Conservation (phyloP, 148 eudicot genomes). For the Chenopodium berlandieri region DNA sequence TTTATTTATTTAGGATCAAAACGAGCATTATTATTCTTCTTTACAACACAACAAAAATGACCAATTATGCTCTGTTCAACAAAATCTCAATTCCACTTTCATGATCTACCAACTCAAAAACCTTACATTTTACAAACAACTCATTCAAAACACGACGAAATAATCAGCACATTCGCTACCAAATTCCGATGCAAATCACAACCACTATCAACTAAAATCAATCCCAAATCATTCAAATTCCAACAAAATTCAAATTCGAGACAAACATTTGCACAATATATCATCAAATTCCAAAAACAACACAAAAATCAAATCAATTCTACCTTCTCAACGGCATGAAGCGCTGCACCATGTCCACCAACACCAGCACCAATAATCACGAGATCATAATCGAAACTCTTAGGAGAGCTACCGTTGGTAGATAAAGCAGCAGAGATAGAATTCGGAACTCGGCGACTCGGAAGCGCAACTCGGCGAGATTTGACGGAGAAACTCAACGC, state of each 20-base stretch:
- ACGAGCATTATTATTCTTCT: too few relatives aligned
- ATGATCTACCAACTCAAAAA: not conserved
- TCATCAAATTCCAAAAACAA: not conserved
- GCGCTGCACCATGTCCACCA: conserved; percentile 98
- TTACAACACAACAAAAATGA: too few relatives aligned
- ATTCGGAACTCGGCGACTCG: conserved; percentile 15
- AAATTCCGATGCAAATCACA: not conserved
- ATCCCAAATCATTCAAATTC: not conserved
- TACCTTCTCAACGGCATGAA: conserved; percentile 97
- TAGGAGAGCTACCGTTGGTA: conserved; percentile 47
- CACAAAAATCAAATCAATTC: not conserved
- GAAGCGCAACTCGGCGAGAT: conserved; percentile 22
- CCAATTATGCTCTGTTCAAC: not conserved
- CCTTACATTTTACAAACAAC: not conserved
- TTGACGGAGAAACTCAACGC: conserved; percentile 36
- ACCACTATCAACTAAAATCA: not conserved
- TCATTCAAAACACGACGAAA: not conserved
- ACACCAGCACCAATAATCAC: conserved; percentile 96
- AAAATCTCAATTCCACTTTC: not conserved
- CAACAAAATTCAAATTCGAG: not conserved
- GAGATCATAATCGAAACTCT: conserved; percentile 77
- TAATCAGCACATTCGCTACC: not conserved
- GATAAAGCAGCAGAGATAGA: conserved; percentile 42
- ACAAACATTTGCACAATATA: not conserved
- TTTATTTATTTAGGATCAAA: too few relatives aligned